A percentile compares a stretch with the other conserved stretches of the same genome.
Conservation (phyloP, 2,329 filamentous ascomycete genomes). For the Epichloe brachyelytri region DNA sequence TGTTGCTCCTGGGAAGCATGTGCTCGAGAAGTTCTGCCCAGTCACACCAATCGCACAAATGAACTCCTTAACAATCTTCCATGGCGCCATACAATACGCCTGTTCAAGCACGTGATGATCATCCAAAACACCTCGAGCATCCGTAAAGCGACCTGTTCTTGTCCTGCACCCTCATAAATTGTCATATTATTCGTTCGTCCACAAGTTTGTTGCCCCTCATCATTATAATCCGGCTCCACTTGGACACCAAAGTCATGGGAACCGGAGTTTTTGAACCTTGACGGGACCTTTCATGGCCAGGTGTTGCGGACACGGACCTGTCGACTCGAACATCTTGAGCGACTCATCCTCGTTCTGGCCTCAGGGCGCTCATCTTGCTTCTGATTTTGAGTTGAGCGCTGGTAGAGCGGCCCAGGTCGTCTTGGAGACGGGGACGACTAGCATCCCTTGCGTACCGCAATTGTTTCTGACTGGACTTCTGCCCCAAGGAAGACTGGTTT, state of each 20-base stretch:
- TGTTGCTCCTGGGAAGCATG: too few relatives aligned
- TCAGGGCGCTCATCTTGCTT: background rate
- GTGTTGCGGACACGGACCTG: background rate
- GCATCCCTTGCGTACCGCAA: too few relatives aligned
- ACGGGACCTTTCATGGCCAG: background rate
- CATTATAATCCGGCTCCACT: background rate
- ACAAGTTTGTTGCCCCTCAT: background rate
- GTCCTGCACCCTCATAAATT: background rate
- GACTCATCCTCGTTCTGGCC: background rate
- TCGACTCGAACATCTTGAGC: background rate
- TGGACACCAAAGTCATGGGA: background rate
- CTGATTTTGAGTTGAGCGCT: background rate
- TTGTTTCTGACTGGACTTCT: background rate
- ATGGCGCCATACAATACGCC: too few relatives aligned
- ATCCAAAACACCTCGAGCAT: background rate
- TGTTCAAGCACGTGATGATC: background rate
- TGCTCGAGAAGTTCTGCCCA: too few relatives aligned
- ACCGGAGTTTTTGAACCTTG: background rate
- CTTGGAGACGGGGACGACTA: background rate
- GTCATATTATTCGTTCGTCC: background rate
- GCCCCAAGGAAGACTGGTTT: background rate
- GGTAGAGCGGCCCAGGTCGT: background rate
- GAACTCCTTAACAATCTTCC: too few relatives aligned
- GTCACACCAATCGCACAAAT: too few relatives aligned
- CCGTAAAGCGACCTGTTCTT: background rate